Evolutionary conservation across 2,329 filamentous ascomycete species (phyloP), one percentile per base, ranked within the genome.

Genomic region (Ophiostoma tasmaniense): DNA sequence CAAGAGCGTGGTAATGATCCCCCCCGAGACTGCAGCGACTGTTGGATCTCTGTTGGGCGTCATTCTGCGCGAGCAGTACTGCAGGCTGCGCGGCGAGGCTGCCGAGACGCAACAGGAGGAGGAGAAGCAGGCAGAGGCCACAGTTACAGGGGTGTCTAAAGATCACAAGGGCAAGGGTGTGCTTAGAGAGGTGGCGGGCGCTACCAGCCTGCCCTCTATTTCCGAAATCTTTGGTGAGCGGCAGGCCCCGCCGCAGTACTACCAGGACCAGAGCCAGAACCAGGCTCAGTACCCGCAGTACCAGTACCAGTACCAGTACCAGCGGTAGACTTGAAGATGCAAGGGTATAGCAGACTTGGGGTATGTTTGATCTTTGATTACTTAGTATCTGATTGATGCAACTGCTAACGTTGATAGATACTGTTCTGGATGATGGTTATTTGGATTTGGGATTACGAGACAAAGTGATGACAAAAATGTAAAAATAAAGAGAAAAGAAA

Each of bases 11-110:
- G 59, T 64, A 30, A 17, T 64, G 13, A 64, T 64, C 17, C 59
- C 59, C 17, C 59, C 59, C 25, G 59, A 64, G 59, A 64, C 30
- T 30, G 59, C 59, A 30, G 59, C 30, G 20, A 28, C 14, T 13
- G 30, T 64, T n/a, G 59, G 59, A 30, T 33, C 59, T n/a, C 59
- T 64, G 28, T 20, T 64, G 59, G 59, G 59, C 30, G 59, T 64
- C 17, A 64, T 64, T 37, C 33, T 64, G 30, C 59, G 59, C 13
- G 28, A 20, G 59, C 59, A 64, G 59, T 64, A 64, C 30, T 64
- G 59, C 59, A 33, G 20, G 17, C 30, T n/a, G 8, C 59, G 59
- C 30, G 30, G 59, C 30, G 30, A 35, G 59, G 55, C 55, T 30
- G 55, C 55, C 7, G 55, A 61, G 55, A 8, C 59, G 28, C 28